A percentile compares a stretch with the other conserved stretches of the same genome.
Conservation (phyloP, 169 alveolate genomes). For the Plasmodium berghei region DNA sequence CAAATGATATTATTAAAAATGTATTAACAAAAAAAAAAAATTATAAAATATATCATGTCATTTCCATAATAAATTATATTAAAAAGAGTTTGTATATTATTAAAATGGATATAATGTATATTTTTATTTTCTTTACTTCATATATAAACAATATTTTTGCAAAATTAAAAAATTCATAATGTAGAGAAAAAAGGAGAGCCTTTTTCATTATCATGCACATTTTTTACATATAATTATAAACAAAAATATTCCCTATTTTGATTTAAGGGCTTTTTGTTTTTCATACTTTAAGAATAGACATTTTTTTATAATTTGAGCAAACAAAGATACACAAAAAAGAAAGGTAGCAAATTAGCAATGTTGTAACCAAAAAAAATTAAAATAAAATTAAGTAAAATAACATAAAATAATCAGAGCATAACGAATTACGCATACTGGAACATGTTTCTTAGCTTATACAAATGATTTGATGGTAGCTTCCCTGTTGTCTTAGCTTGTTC, state of each 20-base stretch:
- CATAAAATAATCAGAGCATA: too few species aligned
- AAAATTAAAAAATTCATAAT: slow-evolving; percentile 6
- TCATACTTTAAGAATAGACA: too few species aligned
- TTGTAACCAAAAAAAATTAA: too few species aligned
- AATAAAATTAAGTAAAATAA: too few species aligned
- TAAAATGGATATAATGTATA: slow-evolving; percentile 45
- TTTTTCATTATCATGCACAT: too few species aligned
- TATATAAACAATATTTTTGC: slow-evolving; percentile 22
- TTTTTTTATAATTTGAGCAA: too few species aligned
- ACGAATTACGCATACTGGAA: slow-evolving; percentile 17
- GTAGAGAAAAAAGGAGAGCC: background rate
- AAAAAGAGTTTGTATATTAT: slow-evolving; percentile 17
- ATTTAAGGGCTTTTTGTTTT: too few species aligned
- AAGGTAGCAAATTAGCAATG: too few species aligned
- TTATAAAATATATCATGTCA: slow-evolving; percentile 12
- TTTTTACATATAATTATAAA: too few species aligned
- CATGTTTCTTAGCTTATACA: slow-evolving; percentile 39
- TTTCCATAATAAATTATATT: slow-evolving; percentile 31
- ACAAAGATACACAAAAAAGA: too few species aligned
- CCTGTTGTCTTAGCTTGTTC: slow-evolving; percentile 10
- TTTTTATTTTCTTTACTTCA: slow-evolving; percentile 42
- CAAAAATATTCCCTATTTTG: too few species aligned
- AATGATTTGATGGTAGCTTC: slow-evolving; percentile 19
- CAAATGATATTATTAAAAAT: background rate
- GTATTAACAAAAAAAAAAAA: slow-evolving; percentile 3